A percentile compares a stretch with the other conserved stretches of the same genome.
Evolutionary conservation across 768 basidiomycete genomes (phyloP).

Genomic region (Panaeolus papilionaceus): DNA sequence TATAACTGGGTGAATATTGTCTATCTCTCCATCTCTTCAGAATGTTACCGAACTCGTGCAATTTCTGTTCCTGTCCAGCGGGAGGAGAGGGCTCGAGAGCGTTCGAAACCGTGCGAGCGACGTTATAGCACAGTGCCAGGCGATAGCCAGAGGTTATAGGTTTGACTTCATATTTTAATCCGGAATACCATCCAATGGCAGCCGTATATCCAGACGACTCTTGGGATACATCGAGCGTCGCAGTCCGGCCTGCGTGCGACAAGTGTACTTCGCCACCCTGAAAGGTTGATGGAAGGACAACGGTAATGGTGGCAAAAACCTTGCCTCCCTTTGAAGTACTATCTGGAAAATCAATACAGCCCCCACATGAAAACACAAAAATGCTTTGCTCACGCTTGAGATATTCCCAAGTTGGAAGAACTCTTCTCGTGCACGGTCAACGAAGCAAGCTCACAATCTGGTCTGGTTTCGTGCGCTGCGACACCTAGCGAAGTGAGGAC

Average conservation of each 20-base stretch:
- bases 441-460: no score
- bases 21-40: constrained; percentile 40
- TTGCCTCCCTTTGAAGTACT: constrained; percentile 35
- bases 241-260: constrained; percentile 35
- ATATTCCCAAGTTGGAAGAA: no score
- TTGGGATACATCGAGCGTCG: constrained; percentile 39
- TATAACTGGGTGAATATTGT: neutral
- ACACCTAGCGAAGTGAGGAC: no score
- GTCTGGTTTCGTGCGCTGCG: no score
- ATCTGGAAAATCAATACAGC: no score
- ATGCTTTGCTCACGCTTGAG: no score
- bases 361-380: no score
- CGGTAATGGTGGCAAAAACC: constrained; percentile 53
- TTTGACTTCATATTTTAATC: constrained; percentile 51
- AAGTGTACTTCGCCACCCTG: constrained; percentile 50
- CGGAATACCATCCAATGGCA: constrained; percentile 55
- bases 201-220: constrained; percentile 37
- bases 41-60: constrained; percentile 33
- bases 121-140: constrained; percentile 50
- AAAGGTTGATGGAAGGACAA: constrained; percentile 50
- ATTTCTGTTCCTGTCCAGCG: constrained; percentile 3
- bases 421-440: no score
- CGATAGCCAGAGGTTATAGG: constrained; percentile 51
- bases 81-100: constrained; percentile 32
- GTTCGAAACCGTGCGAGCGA: constrained; percentile 33